Evolutionary conservation across 2,329 filamentous ascomycete species (phyloP).

Genomic region (Cladobotryum mycophilum): DNA sequence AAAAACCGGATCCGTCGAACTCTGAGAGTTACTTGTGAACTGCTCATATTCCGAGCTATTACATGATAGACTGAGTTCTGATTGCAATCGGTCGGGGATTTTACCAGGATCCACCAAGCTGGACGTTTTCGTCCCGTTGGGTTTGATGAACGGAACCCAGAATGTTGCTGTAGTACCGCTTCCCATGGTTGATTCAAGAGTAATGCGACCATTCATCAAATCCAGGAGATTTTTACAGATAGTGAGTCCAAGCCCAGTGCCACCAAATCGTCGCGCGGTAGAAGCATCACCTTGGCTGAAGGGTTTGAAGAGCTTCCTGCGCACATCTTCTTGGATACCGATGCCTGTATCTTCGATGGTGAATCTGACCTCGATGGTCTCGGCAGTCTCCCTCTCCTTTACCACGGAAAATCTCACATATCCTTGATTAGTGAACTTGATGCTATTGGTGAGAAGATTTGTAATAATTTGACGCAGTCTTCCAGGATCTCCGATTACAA

Average conservation of each 20-base stretch:
- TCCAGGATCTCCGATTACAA: slow-evolving; percentile 82
- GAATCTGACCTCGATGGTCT: slow-evolving; percentile 63
- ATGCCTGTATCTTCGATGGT: slow-evolving; percentile 73
- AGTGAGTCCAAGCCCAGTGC: slow-evolving; percentile 70
- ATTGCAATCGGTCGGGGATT: slow-evolving; percentile 61
- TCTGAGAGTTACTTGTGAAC: slow-evolving; percentile 34
- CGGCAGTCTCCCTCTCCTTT: slow-evolving; percentile 57
- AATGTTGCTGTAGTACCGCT: slow-evolving; percentile 69
- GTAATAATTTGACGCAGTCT: slow-evolving; percentile 77
- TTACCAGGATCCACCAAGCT: slow-evolving; percentile 55
- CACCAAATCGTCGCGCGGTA: slow-evolving; percentile 71
- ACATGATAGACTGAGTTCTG: slow-evolving; percentile 58
- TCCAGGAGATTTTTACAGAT: slow-evolving; percentile 78
- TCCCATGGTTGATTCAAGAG: slow-evolving; percentile 59
- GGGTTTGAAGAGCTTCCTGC: slow-evolving; percentile 66
- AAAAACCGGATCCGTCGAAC: slow-evolving; percentile 20
- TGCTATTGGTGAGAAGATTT: slow-evolving; percentile 70
- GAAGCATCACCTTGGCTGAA: slow-evolving; percentile 79
- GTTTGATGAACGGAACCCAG: slow-evolving; percentile 70
- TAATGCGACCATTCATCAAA: slow-evolving; percentile 72
- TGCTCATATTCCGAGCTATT: slow-evolving; percentile 59
- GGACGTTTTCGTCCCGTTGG: slow-evolving; percentile 42
- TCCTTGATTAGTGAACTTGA: slow-evolving; percentile 67
- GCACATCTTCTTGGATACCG: slow-evolving; percentile 72
- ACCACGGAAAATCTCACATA: slow-evolving; percentile 60